Evolutionary conservation across 306 rosid genomes (phyloP).

Genomic region (Glycine tomentella): DNA sequence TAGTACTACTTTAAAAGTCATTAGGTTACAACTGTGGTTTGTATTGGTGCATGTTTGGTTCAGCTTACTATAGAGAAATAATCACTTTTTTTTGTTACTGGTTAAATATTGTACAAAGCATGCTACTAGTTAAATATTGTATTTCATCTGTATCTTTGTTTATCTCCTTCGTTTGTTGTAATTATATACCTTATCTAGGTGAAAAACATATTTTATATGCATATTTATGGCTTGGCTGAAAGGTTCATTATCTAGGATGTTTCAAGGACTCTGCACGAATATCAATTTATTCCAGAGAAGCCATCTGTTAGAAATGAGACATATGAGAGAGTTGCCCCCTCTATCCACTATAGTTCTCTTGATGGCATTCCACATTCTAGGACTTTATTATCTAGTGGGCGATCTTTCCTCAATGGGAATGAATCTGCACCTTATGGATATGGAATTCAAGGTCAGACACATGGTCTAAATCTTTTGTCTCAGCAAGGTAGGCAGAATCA

Average conservation of each 20-base stretch:
- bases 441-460: slow-evolving; percentile 62
- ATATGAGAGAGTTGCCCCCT: slow-evolving; percentile 54
- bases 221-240: slow-evolving; percentile 17
- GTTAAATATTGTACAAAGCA: background rate
- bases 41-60: background rate
- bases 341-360: slow-evolving; percentile 59
- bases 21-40: background rate
- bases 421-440: slow-evolving; percentile 57
- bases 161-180: slow-evolving; percentile 14
- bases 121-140: slow-evolving; percentile 5
- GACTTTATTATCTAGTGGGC: slow-evolving; percentile 52
- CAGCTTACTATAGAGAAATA: background rate
- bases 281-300: slow-evolving; percentile 82
- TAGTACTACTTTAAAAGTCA: background rate
- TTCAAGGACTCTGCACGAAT: slow-evolving; percentile 74
- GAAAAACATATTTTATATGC: slow-evolving; percentile 20
- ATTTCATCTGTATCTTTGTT: slow-evolving; percentile 7
- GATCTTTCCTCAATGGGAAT: slow-evolving; percentile 50
- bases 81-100: background rate
- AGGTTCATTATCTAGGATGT: slow-evolving; percentile 53
- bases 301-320: slow-evolving; percentile 69
- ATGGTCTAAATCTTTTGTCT: slow-evolving; percentile 55
- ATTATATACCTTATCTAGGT: slow-evolving; percentile 9
- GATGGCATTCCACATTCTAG: slow-evolving; percentile 53
- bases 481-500: slow-evolving; percentile 59